Conservation (phyloP, 2,329 filamentous ascomycete species). For the Venturia oleaginea region DNA sequence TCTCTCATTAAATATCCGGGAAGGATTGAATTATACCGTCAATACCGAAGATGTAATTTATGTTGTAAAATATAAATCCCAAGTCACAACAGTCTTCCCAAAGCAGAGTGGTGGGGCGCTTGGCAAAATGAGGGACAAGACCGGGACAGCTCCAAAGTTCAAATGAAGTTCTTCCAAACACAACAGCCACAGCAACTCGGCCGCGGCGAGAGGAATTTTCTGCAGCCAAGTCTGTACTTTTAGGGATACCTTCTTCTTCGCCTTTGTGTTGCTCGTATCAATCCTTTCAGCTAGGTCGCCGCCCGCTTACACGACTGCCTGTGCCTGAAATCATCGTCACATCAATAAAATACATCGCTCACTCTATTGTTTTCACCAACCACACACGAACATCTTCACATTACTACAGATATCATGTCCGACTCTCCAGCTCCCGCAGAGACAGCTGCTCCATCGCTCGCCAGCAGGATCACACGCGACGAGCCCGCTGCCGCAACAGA, state of each 20-base stretch:
- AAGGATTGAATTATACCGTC: background rate
- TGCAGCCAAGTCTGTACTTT: background rate
- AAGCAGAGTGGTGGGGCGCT: background rate
- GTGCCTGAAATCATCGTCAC: background rate
- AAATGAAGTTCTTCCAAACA: background rate
- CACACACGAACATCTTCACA: background rate
- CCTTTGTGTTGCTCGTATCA: background rate
- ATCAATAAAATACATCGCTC: background rate
- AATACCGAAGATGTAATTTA: background rate
- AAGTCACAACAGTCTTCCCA: background rate
- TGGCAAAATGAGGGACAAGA: background rate
- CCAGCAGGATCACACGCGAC: constrained; percentile 9
- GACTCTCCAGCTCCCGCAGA: constrained; percentile 3
- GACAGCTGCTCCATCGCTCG: constrained; percentile 6
- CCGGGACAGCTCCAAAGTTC: background rate
- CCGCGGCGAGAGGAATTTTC: background rate
- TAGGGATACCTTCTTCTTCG: background rate
- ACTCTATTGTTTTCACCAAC: background rate
- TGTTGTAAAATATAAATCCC: background rate
- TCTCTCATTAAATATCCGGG: background rate
- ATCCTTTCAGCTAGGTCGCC: background rate
- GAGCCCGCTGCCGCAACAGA: background rate
- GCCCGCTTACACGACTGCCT: background rate
- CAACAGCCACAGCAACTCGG: background rate
- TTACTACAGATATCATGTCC: background rate